Evolutionary conservation across 257 asterid species (phyloP).

Genomic region (Apocynum venetum): DNA sequence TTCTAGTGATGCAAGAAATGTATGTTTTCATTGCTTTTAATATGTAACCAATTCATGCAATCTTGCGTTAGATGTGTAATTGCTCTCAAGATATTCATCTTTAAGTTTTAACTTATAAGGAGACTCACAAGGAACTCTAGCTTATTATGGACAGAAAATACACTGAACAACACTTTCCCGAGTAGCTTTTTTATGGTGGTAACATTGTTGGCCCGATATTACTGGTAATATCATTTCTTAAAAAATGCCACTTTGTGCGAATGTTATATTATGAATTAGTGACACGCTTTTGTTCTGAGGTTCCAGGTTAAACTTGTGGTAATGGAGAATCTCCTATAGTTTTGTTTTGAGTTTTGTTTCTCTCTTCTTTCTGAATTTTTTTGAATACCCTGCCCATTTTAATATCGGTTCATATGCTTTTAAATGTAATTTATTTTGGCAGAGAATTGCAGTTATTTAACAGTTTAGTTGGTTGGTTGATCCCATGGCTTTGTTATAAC

Average conservation of each 20-base stretch:
- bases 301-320: neutral
- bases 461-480: neutral
- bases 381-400: neutral
- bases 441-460: neutral
- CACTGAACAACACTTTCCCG: neutral
- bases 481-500: neutral
- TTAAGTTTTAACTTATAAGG: neutral
- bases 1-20: conserved; percentile 33
- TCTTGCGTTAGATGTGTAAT: neutral
- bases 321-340: neutral
- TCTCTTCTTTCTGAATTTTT: neutral
- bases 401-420: neutral
- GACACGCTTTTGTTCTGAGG: neutral
- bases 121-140: neutral
- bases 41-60: neutral
- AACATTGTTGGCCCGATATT: neutral
- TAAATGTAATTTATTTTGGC: neutral
- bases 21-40: conserved; percentile 20
- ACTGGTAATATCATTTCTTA: neutral
- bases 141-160: neutral
- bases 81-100: neutral
- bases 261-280: neutral
- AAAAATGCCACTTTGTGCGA: neutral
- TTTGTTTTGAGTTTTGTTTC: neutral
- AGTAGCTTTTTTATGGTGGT: neutral